Evolutionary conservation across 1,284 basidiomycete genomes (phyloP).

Genomic region (Hemileia vastatrix): DNA sequence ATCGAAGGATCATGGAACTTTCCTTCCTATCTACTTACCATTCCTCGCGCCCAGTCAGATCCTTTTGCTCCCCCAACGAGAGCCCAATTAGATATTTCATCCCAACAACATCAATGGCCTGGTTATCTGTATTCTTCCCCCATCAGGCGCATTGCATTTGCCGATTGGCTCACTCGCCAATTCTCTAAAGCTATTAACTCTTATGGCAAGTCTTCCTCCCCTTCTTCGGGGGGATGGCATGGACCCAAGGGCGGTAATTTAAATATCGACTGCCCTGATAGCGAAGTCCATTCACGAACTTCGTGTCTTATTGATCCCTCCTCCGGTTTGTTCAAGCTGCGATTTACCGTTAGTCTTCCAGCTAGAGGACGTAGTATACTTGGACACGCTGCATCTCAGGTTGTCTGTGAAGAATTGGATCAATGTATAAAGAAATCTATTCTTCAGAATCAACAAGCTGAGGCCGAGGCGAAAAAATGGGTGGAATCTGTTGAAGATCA

Average conservation of each 20-base stretch:
- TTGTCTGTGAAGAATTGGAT: conserved; percentile 8
- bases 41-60: conserved; percentile 12
- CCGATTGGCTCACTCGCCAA: conserved; percentile 16
- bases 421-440: conserved; percentile 3
- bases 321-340: conserved; percentile 5
- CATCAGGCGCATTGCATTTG: conserved; percentile 12
- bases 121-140: conserved; percentile 4
- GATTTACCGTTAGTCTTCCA: conserved; percentile 10
- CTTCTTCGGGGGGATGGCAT: conserved; percentile 14
- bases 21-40: neutral
- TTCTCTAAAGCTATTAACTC: neutral
- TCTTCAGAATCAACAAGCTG: conserved; percentile 6
- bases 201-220: neutral
- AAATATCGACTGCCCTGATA: conserved; percentile 10
- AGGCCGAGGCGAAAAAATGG: conserved; percentile 13
- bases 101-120: conserved; percentile 15
- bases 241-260: conserved; percentile 16
- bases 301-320: conserved; percentile 9
- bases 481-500: conserved; percentile 19
- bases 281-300: conserved; percentile 14
- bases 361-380: conserved; percentile 15
- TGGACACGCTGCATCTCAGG: conserved; percentile 10
- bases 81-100: neutral
- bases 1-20: conserved; percentile 17
- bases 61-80: conserved; percentile 20